Percentiles rank a stretch among this genome's conserved stretches.
Conservation (phyloP, 495 filamentous ascomycete genomes). For the Penicillium crystallinum region DNA sequence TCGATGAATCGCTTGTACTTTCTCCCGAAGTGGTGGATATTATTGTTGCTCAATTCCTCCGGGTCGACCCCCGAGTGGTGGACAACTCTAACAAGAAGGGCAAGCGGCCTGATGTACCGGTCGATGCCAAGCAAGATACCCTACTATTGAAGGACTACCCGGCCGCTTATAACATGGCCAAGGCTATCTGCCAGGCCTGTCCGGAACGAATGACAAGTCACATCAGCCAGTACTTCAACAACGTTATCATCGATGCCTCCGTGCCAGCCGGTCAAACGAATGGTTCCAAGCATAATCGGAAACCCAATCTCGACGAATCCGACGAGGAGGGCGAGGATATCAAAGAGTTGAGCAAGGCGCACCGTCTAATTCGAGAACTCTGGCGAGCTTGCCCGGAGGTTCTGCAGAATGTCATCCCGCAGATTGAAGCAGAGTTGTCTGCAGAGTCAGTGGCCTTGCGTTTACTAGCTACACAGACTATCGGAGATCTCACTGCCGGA, state of each 20-base stretch:
- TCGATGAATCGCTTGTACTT: slow-evolving; percentile 80
- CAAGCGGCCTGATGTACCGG: slow-evolving; percentile 54
- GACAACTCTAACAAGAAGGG: slow-evolving; percentile 44
- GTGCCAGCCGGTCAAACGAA: slow-evolving; percentile 35
- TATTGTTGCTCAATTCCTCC: slow-evolving; percentile 90
- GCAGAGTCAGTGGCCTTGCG: slow-evolving; percentile 85
- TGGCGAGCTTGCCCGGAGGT: slow-evolving; percentile 90
- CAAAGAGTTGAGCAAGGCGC: slow-evolving; percentile 82
- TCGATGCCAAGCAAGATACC: slow-evolving; percentile 71
- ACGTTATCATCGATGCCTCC: slow-evolving; percentile 87
- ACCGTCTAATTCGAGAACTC: slow-evolving; percentile 81
- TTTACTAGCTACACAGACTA: slow-evolving; percentile 81
- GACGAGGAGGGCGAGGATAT: slow-evolving; percentile 85
- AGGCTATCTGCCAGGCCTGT: slow-evolving; percentile 83
- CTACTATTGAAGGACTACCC: slow-evolving; percentile 79
- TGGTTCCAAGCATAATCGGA: slow-evolving; percentile 44
- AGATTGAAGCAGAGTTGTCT: slow-evolving; percentile 86
- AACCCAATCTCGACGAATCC: slow-evolving; percentile 56
- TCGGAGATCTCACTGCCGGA: slow-evolving; percentile 89
- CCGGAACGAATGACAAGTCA: slow-evolving; percentile 90
- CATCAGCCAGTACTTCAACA: slow-evolving; percentile 94
- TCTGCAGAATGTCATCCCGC: slow-evolving; percentile 87
- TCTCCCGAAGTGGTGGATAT: slow-evolving; percentile 83
- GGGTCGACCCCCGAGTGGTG: slow-evolving; percentile 62
- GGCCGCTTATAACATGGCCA: slow-evolving; percentile 92